Conservation (phyloP, 2,329 filamentous ascomycete species). For the Paraphaeosphaeria sporulosa region DNA sequence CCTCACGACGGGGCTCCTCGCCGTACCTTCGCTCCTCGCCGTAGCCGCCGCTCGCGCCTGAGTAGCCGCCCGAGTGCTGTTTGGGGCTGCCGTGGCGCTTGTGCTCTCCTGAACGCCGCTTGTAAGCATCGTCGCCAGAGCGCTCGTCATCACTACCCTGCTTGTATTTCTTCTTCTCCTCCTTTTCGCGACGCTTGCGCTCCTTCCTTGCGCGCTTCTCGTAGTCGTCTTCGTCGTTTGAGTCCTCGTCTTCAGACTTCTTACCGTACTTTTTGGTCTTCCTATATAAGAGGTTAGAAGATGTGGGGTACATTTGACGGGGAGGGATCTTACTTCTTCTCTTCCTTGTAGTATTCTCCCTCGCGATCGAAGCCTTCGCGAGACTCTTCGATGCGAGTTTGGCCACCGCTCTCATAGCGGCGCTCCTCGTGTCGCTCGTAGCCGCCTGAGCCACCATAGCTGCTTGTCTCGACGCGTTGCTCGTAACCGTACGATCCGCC, state of each 20-base stretch:
- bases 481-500: conserved; percentile 63
- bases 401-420: conserved; percentile 55
- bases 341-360: conserved; percentile 52
- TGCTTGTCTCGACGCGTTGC: conserved; percentile 63
- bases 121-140: conserved; percentile 36
- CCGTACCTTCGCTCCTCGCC: conserved; percentile 36
- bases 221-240: conserved; percentile 38
- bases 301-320: conserved; percentile 12
- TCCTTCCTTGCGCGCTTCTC: conserved; percentile 43
- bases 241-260: conserved; percentile 32
- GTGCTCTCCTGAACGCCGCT: conserved; percentile 30
- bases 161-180: conserved; percentile 51
- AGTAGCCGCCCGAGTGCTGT: conserved; percentile 33
- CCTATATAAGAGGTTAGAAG: conserved; percentile 30
- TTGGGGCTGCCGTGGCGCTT: conserved; percentile 33
- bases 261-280: conserved; percentile 44
- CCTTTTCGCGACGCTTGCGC: conserved; percentile 51
- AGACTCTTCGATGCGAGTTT: conserved; percentile 48
- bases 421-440: conserved; percentile 68
- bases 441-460: conserved; percentile 57
- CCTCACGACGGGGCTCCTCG: conserved; percentile 19
- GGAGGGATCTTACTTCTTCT: conserved; percentile 46
- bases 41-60: too few relatives aligned
- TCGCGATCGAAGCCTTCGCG: conserved; percentile 46
- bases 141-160: conserved; percentile 46